phyloP scores from a whole-genome alignment of 2,329 filamentous ascomycete species.

The Bipolaris oryzae region DNA sequence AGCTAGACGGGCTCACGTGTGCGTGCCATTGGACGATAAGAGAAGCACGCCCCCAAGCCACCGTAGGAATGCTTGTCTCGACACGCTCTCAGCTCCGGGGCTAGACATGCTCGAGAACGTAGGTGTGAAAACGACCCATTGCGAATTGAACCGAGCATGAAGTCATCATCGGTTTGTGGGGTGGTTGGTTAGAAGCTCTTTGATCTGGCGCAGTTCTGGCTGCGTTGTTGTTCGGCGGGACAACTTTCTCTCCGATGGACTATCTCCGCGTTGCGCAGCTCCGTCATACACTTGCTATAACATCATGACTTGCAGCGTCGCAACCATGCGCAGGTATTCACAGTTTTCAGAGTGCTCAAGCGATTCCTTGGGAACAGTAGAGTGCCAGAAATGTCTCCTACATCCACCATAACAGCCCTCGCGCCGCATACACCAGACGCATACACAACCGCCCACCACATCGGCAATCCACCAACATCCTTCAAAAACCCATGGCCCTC shows the following conservation, averaged over 20 bases:
- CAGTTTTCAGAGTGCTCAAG: not conserved
- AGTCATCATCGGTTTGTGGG: not conserved
- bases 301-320: conserved; percentile 12
- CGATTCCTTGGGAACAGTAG: conserved; percentile 21
- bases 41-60: conserved; percentile 30
- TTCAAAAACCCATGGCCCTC: conserved; percentile 61
- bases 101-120: conserved; percentile 8
- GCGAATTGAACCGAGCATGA: not conserved
- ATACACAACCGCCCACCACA: conserved; percentile 49
- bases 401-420: conserved; percentile 20
- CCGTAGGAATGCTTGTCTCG: conserved; percentile 22
- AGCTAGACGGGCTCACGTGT: conserved; percentile 38
- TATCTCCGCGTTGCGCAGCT: conserved; percentile 17
- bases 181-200: too few relatives aligned
- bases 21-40: conserved; percentile 36
- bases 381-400: conserved; percentile 23
- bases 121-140: not conserved
- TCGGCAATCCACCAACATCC: conserved; percentile 51
- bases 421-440: conserved; percentile 27
- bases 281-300: conserved; percentile 12
- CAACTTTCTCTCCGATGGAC: conserved; percentile 8
- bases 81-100: conserved; percentile 21
- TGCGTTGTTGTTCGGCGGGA: not conserved
- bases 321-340: conserved; percentile 10
- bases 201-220: too few relatives aligned